Evolutionary conservation across 1,284 basidiomycete genomes (phyloP).

Genomic region (Trichosporon ovoides): DNA sequence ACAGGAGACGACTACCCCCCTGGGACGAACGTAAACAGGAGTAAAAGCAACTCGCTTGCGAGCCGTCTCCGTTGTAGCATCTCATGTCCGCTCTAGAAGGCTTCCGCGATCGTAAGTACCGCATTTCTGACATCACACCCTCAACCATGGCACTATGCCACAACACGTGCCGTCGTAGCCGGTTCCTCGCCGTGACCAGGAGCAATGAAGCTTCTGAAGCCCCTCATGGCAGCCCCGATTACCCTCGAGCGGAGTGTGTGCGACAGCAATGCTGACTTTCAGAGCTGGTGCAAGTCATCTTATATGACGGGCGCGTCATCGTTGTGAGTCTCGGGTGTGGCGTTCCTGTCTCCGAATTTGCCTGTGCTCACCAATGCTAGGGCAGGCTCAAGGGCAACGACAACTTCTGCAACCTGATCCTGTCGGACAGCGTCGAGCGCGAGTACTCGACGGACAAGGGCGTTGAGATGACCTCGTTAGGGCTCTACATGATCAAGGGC

Average conservation of each 20-base stretch:
- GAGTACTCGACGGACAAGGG: slow-evolving; percentile 83
- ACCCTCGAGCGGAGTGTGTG: too few species aligned
- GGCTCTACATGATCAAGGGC: slow-evolving; percentile 92
- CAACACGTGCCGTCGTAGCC: neutral
- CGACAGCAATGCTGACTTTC: neutral
- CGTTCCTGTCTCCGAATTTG: too few species aligned
- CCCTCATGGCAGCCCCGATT: neutral
- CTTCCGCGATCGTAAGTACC: slow-evolving; percentile 42
- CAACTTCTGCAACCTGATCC: slow-evolving; percentile 86
- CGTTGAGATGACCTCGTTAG: slow-evolving; percentile 91
- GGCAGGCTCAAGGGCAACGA: slow-evolving; percentile 85
- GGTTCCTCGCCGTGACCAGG: neutral
- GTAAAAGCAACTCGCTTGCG: neutral
- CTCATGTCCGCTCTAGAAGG: slow-evolving; percentile 41
- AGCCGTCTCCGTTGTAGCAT: neutral
- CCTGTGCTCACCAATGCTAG: slow-evolving; percentile 49
- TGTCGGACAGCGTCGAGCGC: slow-evolving; percentile 83
- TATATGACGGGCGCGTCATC: slow-evolving; percentile 48
- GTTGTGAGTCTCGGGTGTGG: slow-evolving; percentile 31
- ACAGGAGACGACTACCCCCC: neutral
- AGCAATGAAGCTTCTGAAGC: neutral
- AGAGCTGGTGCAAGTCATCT: slow-evolving; percentile 49
- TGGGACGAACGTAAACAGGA: neutral
- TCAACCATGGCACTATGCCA: neutral
- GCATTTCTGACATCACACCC: neutral